Percentiles rank a stretch among this genome's conserved stretches.
Conservation (phyloP, 306 rosid species). For the Sicyos baderoa region DNA sequence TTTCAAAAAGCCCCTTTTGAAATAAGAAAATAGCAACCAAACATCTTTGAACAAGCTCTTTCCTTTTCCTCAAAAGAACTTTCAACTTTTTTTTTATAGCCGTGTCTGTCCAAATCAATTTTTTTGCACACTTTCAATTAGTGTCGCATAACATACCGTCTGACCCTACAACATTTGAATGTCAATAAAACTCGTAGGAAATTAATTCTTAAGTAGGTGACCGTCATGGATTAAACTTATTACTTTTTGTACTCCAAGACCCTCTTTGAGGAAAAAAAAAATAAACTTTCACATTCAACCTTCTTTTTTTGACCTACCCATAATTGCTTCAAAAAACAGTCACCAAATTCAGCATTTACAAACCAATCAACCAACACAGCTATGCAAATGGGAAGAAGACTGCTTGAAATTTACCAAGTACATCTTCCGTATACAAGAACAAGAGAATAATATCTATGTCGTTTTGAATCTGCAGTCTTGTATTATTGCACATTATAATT, state of each 20-base stretch:
- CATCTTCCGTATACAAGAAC: constrained; percentile 18
- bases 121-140: too few species aligned
- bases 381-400: constrained; percentile 12
- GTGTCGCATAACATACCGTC: too few species aligned
- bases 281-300: too few species aligned
- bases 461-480: constrained; percentile 7
- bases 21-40: constrained; percentile 6
- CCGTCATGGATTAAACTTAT: too few species aligned
- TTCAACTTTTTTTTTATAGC: neutral
- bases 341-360: constrained; percentile 11
- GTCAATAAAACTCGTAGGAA: too few species aligned
- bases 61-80: neutral
- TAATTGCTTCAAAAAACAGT: neutral
- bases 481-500: constrained; percentile 15
- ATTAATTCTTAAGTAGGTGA: too few species aligned
- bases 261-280: too few species aligned
- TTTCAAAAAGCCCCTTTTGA: constrained; percentile 6
- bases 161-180: too few species aligned
- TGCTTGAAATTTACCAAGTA: constrained; percentile 1
- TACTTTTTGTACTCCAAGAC: too few species aligned
- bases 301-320: neutral
- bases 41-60: constrained; percentile 5
- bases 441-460: neutral
- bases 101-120: too few species aligned
- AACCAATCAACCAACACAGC: neutral